Conservation (phyloP, 2,329 filamentous ascomycete genomes). For the Bisporella sp. region DNA sequence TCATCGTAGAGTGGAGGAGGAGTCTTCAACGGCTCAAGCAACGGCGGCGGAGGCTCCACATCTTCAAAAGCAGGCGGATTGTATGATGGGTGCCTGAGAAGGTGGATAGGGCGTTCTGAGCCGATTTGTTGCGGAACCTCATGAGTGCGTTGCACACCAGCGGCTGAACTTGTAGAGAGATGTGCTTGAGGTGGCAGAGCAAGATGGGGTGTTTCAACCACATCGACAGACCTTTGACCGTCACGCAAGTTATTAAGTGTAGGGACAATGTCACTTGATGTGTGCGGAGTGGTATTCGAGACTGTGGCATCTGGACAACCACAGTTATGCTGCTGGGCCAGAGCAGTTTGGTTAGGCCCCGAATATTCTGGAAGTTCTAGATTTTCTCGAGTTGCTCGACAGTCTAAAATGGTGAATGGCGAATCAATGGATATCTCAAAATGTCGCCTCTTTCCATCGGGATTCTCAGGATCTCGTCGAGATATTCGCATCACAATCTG, state of each 20-base stretch:
- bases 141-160: constrained; percentile 16
- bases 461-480: constrained; percentile 57
- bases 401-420: constrained; percentile 68
- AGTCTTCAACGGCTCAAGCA: constrained; percentile 42
- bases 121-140: neutral
- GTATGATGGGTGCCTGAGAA: constrained; percentile 61
- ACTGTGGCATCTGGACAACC: constrained; percentile 55
- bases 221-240: constrained; percentile 1
- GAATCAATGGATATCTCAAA: constrained; percentile 76
- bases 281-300: constrained; percentile 18
- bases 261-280: constrained; percentile 38
- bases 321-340: constrained; percentile 40
- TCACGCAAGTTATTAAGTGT: constrained; percentile 36
- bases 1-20: constrained; percentile 64
- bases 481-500: constrained; percentile 70
- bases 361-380: constrained; percentile 63
- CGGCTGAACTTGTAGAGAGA: constrained; percentile 23
- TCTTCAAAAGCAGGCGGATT: constrained; percentile 66
- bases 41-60: constrained; percentile 58
- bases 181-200: constrained; percentile 42
- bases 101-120: constrained; percentile 47
- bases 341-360: constrained; percentile 38
- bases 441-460: constrained; percentile 55
- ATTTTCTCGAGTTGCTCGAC: constrained; percentile 64
- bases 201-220: constrained; percentile 17